These are phyloP conservation scores for Parmelia sp. DNA, from an alignment of 495 filamentous ascomycete species.

Conservation along the genomic window DNA sequence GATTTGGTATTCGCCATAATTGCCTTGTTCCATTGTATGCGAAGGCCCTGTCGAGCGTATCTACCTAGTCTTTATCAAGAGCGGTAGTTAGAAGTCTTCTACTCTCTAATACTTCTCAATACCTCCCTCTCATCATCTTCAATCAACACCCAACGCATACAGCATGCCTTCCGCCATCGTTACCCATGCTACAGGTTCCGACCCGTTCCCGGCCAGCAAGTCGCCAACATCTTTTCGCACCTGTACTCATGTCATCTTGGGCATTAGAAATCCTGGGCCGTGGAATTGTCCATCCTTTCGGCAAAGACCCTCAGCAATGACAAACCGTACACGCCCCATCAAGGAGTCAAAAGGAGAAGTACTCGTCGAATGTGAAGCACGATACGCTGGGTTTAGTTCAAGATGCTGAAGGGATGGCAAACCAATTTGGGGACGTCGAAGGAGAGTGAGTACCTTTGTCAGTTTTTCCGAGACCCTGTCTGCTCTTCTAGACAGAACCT, in stretches of 20 bases:
- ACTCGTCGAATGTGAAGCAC: conserved; percentile 41
- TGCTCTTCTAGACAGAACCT: no score
- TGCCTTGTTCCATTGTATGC: neutral
- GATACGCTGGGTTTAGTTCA: conserved; percentile 40
- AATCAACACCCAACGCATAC: neutral
- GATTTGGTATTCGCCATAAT: conserved; percentile 7
- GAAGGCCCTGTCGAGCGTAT: neutral
- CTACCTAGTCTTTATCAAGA: neutral
- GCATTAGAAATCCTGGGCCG: conserved; percentile 41
- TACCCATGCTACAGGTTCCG: conserved; percentile 38
- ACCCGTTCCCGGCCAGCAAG: neutral
- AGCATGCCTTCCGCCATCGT: conserved; percentile 37
- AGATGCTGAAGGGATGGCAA: conserved; percentile 38
- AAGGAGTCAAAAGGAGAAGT: conserved; percentile 36
- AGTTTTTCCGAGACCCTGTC: neutral
- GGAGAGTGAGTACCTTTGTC: conserved; percentile 37
- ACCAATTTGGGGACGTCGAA: conserved; percentile 35
- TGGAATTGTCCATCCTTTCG: conserved; percentile 40
- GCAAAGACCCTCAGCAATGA: conserved; percentile 35
- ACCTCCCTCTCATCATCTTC: neutral
- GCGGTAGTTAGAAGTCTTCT: no score
- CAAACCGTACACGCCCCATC: conserved; percentile 42
- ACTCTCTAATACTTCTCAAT: neutral
- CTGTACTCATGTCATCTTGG: neutral
- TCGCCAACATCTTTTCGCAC: neutral